A percentile compares a stretch with the other conserved stretches of the same genome.
Evolutionary conservation across 1,284 basidiomycete species (phyloP).

Genomic region (Inonotus obliquus): DNA sequence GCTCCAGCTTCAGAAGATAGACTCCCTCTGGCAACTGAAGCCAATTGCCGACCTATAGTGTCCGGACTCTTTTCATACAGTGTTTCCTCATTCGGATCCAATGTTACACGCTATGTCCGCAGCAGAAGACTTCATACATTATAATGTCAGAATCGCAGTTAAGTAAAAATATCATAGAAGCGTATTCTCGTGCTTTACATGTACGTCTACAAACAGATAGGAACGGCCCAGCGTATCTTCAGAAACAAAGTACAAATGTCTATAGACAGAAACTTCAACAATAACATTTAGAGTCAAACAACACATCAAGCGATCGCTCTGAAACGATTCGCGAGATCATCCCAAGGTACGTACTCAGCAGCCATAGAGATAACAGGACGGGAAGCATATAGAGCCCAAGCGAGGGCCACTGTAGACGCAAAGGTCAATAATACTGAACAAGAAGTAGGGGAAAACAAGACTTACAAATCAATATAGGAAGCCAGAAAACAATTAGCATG

Average conservation of each 20-base stretch:
- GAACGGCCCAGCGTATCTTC: constrained; percentile 1
- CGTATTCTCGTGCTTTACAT: neutral
- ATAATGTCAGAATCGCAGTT: neutral
- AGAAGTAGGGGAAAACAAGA: constrained; percentile 22
- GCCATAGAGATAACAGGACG: constrained; percentile 26
- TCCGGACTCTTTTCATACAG: neutral
- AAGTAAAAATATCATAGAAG: neutral
- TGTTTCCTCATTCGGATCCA: neutral
- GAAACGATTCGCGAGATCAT: neutral
- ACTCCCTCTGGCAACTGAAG: constrained; percentile 13
- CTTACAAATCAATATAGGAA: constrained; percentile 82
- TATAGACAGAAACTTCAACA: neutral
- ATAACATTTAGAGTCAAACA: neutral
- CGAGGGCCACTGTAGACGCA: constrained; percentile 18
- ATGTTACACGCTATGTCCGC: neutral
- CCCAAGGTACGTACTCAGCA: constrained; percentile 5
- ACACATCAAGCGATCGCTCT: neutral
- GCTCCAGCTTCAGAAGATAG: constrained; percentile 14
- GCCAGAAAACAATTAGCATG: constrained; percentile 93
- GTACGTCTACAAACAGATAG: constrained; percentile 7
- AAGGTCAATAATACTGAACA: neutral
- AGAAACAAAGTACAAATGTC: neutral
- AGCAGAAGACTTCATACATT: neutral
- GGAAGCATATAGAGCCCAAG: constrained; percentile 25
- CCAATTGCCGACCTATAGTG: neutral